Evolutionary conservation across 805 yeast genomes (phyloP), one percentile per base, ranked within the genome.

Genomic region (Saturnispora ahearnii): DNA sequence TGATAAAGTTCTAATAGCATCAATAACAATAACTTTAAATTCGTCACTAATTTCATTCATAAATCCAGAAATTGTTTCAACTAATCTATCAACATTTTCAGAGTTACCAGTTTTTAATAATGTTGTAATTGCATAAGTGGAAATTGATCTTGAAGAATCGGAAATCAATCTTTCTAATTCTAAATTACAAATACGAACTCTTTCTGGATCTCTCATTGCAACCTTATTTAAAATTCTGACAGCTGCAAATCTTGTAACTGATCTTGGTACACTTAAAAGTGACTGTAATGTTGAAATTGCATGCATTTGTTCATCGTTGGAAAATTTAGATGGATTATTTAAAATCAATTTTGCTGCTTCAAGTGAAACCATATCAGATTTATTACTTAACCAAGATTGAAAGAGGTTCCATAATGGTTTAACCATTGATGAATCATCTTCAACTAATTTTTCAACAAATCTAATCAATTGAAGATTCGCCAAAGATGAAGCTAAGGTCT

Each of bases 61-160:
- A 64, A 90, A 84, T 34, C 84, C 82, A 31, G 93, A 76, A 70
- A 93, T 88, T 49, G 89, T 90, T 55, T 82, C 76, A 68, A 93
- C 87, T 59, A 93, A 77, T 60, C 96, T 78, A 65, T 91, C 96
- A 50, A 93, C 96, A 57, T 79, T 78, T 53, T 87, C 88, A 54
- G 87, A 84, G 56, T 90, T 89, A 64, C 97, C 96, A 2, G 98
- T 91, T 71, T 91, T 93, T 67, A 93, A 78, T 62, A 93, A 74
- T 2, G 98, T 91, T 32, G 98, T 93, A 64, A 93, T 93, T 28
- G 99, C 97, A 68, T 88, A 91, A 13, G 99, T 93, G 12, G 98
- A 91, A 56, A 93, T 81, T 32, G 96, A 83, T 69, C 96, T 81
- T 70, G 87, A 89, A 26, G 90, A 65, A 66, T 91, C 98, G 63